Base-by-base conservation (phyloP, 2,329 filamentous ascomycete species). In the Aspergillus unguis region DNA sequence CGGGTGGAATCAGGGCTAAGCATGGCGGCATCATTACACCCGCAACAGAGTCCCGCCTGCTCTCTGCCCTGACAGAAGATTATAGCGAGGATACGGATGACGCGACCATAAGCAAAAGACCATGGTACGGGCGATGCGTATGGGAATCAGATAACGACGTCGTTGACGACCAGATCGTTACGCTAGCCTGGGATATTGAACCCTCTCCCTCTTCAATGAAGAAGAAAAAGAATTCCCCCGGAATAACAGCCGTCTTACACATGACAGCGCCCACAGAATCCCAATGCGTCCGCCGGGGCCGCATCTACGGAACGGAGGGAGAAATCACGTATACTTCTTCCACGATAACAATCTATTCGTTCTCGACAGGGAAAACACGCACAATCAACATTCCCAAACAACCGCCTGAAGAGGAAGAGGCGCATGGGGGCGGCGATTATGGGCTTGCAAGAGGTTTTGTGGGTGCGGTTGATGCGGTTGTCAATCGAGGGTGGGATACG, bases 121-220 rank as follows among this genome's bases (percentile, higher is more conserved):
- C 78, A 1, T 86, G 91, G 90, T 97, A 91, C 65, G 94, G 94
- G 0, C 84, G 92, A n/a, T 99, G 94, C 66, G 94, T 97, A 1
- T 97, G 86, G 73, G 94, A 96, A 68, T 79, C 86, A 4, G 91
- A 95, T 72, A 99, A 97, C 72, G 85, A 95, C 64, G 94, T 97
- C 38, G 90, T 86, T 64, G 94, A 99, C 69, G 90, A 97, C 64
- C 92, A 97, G 70, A 81, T 87, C 27, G 94, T 97, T 23, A 92
- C 88, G 0, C 83, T 97, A 48, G 84, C 82, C 3, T 97, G 92
- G 91, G 87, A 45, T 23, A 25, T 26, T 25, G 3, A 23, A n/a
- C 47, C 44, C 27, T 27, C 23, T 35, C 11, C n/a, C 17, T 23
- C 37, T 11, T 27, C 23, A 31, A 8, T 2, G 3, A 10, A 27